A percentile compares a stretch with the other conserved stretches of the same genome.
These are phyloP conservation scores for Dioscorea zingiberensis DNA, from an alignment of 106 monocot genomes.

Conservation along the genomic window DNA sequence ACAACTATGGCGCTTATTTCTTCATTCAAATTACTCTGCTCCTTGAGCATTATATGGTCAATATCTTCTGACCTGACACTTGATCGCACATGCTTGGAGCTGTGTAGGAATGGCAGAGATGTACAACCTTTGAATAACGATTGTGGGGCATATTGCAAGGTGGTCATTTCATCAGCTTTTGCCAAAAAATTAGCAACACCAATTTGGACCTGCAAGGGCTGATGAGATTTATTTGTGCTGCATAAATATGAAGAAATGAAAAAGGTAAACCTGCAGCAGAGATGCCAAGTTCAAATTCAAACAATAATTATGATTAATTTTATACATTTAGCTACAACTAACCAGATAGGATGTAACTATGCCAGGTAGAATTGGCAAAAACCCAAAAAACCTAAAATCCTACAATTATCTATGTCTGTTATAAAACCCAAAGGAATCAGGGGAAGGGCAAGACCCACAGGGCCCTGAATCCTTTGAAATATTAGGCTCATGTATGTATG, in stretches of 20 bases:
- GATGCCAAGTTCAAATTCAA: background rate
- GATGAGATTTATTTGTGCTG: background rate
- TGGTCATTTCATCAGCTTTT: background rate
- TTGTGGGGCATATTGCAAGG: background rate
- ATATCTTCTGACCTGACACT: background rate
- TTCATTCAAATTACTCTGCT: background rate
- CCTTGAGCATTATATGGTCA: background rate
- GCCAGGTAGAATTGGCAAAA: background rate
- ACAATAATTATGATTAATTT: background rate
- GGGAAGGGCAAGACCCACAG: no score
- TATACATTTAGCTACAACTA: background rate
- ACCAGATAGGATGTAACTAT: background rate
- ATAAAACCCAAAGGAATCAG: no score
- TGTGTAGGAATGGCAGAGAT: conserved; percentile 5
- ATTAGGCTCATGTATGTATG: no score
- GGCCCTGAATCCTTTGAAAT: no score
- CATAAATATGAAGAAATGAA: background rate
- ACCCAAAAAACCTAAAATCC: background rate
- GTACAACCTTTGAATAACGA: conserved; percentile 3
- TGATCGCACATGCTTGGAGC: background rate
- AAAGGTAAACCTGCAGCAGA: background rate
- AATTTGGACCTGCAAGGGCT: conserved; percentile 7
- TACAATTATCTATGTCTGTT: background rate
- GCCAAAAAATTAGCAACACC: background rate
- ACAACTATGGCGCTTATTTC: background rate